Conservation (phyloP, 257 asterid species). For the Penstemon davidsonii region DNA sequence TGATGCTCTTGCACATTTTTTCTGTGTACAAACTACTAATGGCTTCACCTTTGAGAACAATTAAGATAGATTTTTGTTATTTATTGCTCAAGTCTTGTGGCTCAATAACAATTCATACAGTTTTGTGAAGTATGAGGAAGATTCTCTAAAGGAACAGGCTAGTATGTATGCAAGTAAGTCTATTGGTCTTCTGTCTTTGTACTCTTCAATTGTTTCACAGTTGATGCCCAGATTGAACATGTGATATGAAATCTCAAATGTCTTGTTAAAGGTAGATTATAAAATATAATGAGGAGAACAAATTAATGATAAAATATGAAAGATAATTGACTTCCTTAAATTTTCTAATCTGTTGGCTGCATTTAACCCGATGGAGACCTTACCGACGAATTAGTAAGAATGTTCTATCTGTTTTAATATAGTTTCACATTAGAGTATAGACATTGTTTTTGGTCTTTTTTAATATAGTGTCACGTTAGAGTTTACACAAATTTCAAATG, state of each 20-base stretch:
- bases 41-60: background rate
- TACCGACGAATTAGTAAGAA: background rate
- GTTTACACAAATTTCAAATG: too few species aligned
- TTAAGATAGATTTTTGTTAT: background rate
- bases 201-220: background rate
- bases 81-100: background rate
- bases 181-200: background rate
- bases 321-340: background rate
- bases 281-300: background rate
- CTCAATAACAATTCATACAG: background rate
- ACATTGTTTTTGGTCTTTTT: background rate
- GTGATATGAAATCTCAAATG: too few species aligned
- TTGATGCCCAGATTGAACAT: background rate
- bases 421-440: background rate
- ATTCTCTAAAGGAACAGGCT: background rate
- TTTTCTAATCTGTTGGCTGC: background rate
- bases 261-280: background rate
- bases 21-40: background rate
- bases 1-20: constrained; percentile 10
- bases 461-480: background rate
- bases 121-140: background rate
- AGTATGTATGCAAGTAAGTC: background rate
- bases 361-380: background rate
- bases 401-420: background rate
- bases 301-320: background rate